A percentile compares a stretch with the other conserved stretches of the same genome.
Conservation (phyloP, 192 early-diverging fungal species). For the Coemansia brasiliensis region DNA sequence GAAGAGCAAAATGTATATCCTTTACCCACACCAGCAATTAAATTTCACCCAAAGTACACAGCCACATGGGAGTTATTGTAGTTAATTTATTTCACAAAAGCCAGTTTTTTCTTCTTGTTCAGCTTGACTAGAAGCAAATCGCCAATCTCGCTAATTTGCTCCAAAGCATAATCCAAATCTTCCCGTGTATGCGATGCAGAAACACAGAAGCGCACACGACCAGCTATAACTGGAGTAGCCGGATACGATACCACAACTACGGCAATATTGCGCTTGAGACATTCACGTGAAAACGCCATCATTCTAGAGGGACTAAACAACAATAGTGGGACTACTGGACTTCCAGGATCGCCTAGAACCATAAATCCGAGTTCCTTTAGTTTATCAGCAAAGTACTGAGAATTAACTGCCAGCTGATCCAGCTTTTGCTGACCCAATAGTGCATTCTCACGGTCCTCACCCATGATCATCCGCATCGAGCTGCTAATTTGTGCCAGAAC, state of each 20-base stretch:
- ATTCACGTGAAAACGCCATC: constrained; percentile 92
- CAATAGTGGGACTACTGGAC: constrained; percentile 88
- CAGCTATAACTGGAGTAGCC: constrained; percentile 93
- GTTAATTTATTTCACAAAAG: not conserved
- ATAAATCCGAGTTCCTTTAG: constrained; percentile 85
- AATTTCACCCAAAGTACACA: too few relatives aligned
- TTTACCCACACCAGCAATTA: too few relatives aligned
- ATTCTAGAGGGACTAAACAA: constrained; percentile 96
- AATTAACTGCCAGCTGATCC: constrained; percentile 83
- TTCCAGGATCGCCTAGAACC: constrained; percentile 82
- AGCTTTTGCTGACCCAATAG: constrained; percentile 80
- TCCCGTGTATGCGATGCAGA: constrained; percentile 89
- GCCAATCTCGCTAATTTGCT: constrained; percentile 72
- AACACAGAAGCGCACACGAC: constrained; percentile 92
- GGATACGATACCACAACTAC: constrained; percentile 97
- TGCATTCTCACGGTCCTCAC: constrained; percentile 78
- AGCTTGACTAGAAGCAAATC: constrained; percentile 52
- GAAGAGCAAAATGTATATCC: not conserved
- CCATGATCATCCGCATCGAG: constrained; percentile 87
- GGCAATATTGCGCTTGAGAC: constrained; percentile 84
- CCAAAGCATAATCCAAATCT: constrained; percentile 79
- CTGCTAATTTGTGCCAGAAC: constrained; percentile 88
- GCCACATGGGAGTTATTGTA: not conserved
- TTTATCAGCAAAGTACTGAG: constrained; percentile 80
- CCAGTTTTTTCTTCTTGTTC: not conserved